phyloP scores from a whole-genome alignment of 208 protist species.

The Novymonas esmeraldas region DNA sequence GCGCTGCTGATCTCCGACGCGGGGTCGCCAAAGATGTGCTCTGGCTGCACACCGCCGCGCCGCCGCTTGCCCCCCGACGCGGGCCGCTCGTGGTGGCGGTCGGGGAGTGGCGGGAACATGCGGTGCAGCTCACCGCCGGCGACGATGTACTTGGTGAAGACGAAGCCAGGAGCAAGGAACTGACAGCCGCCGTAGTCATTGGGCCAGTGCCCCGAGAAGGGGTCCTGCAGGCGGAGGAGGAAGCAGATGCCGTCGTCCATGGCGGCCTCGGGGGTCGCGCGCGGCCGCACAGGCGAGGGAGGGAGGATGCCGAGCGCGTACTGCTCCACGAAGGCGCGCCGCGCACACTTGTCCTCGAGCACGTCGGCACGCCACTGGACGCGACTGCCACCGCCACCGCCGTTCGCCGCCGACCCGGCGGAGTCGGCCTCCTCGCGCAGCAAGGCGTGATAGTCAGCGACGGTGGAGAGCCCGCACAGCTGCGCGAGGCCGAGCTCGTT shows the following conservation, averaged over 20 bases:
- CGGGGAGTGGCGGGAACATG: conserved; percentile 70
- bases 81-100: conserved; percentile 48
- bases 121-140: conserved; percentile 45
- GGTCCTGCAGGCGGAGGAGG: conserved; percentile 79
- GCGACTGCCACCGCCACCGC: not conserved
- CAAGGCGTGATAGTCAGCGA: conserved; percentile 40
- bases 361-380: conserved; percentile 35
- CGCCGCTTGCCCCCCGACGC: not conserved
- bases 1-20: conserved; percentile 16
- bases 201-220: conserved; percentile 97
- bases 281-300: conserved; percentile 14
- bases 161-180: conserved; percentile 93
- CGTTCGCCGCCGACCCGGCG: too few relatives aligned
- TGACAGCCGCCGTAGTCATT: conserved; percentile 97
- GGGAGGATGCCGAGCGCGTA: conserved; percentile 70
- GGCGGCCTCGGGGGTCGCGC: conserved; percentile 24
- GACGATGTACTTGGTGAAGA: conserved; percentile 94
- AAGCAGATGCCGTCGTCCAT: conserved; percentile 77
- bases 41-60: conserved; percentile 12
- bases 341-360: conserved; percentile 38
- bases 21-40: conserved; percentile 18
- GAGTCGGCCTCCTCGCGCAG: conserved; percentile 10
- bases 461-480: conserved; percentile 44
- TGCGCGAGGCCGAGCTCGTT: conserved; percentile 66
- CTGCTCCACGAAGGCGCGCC: conserved; percentile 58